These are phyloP conservation scores for Penicillium coprophilum DNA, from an alignment of 495 filamentous ascomycete genomes.

Conservation along the genomic window DNA sequence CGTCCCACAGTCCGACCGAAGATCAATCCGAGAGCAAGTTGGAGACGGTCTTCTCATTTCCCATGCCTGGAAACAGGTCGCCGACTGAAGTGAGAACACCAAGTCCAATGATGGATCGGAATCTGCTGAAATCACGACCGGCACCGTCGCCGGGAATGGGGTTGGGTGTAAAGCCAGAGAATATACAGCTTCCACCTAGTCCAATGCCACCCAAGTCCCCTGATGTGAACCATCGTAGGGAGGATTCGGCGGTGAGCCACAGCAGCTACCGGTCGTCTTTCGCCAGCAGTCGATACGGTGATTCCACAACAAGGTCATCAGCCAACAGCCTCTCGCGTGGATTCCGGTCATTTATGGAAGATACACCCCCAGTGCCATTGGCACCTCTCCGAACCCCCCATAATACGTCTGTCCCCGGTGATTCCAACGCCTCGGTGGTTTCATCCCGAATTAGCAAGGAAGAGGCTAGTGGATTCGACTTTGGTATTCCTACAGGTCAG, in stretches of 20 bases:
- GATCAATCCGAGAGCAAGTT: conserved; percentile 42
- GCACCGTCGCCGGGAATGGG: conserved; percentile 19
- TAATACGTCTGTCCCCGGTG: conserved; percentile 23
- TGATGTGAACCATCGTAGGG: conserved; percentile 28
- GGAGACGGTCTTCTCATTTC: conserved; percentile 66
- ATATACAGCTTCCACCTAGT: conserved; percentile 29
- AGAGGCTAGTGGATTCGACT: conserved; percentile 34
- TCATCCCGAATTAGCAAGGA: conserved; percentile 25
- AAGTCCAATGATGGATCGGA: conserved; percentile 19
- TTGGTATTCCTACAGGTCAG: conserved; percentile 20
- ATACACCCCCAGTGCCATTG: conserved; percentile 40
- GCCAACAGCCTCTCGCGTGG: conserved; percentile 38
- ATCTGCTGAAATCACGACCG: conserved; percentile 19
- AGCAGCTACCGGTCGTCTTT: conserved; percentile 48
- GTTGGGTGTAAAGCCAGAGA: conserved; percentile 20
- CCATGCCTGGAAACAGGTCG: conserved; percentile 44
- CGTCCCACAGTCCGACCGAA: conserved; percentile 45
- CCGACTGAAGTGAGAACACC: conserved; percentile 31
- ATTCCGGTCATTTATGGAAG: conserved; percentile 35
- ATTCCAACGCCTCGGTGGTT: conserved; percentile 27
- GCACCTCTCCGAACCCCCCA: conserved; percentile 30
- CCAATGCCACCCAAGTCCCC: conserved; percentile 28
- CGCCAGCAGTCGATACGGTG: conserved; percentile 44
- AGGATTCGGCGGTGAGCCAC: conserved; percentile 40
- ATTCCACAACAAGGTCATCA: conserved; percentile 42